These are phyloP conservation scores for Fusarium chuoi DNA, from an alignment of 2,329 filamentous ascomycete genomes.

Conservation along the genomic window DNA sequence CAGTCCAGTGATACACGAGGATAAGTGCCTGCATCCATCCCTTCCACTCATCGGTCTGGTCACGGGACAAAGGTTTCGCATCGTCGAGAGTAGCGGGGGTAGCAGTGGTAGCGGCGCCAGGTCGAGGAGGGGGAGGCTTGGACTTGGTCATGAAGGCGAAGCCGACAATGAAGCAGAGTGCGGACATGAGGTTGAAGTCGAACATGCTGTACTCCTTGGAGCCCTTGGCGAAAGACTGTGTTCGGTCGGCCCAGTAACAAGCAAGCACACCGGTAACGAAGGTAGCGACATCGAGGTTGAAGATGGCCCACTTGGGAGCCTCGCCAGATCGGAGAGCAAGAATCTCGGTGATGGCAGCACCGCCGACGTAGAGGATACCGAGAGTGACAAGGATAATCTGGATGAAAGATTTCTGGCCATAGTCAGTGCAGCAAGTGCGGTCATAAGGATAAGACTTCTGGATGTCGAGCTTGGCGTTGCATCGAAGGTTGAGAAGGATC, in stretches of 20 bases:
- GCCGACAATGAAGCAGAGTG: conserved; percentile 24
- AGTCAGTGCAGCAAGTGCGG: conserved; percentile 64
- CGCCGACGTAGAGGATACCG: conserved; percentile 29
- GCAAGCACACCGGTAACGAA: conserved; percentile 40
- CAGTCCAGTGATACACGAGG: conserved; percentile 63
- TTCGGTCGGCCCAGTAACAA: conserved; percentile 47
- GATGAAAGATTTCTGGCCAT: conserved; percentile 45
- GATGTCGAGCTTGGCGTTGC: conserved; percentile 54
- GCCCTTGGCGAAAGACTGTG: conserved; percentile 44
- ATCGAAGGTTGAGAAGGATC: conserved; percentile 65
- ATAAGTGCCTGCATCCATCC: conserved; percentile 69
- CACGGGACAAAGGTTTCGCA: conserved; percentile 50
- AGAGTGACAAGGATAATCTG: conserved; percentile 39
- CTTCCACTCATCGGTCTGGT: conserved; percentile 73
- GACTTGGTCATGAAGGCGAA: conserved; percentile 37
- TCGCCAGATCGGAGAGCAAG: conserved; percentile 17
- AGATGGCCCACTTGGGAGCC: conserved; percentile 11
- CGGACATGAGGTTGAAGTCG: conserved; percentile 38
- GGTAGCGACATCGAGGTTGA: conserved; percentile 38
- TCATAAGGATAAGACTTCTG: conserved; percentile 55
- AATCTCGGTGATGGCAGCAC: conserved; percentile 25
- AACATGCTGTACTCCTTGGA: conserved; percentile 36
- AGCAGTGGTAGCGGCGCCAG: neutral
- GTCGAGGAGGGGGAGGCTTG: conserved; percentile 8
- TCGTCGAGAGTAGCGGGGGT: conserved; percentile 29